These are phyloP conservation scores for Fusarium abutilonis DNA, from an alignment of 2,329 filamentous ascomycete species.

Conservation along the genomic window DNA sequence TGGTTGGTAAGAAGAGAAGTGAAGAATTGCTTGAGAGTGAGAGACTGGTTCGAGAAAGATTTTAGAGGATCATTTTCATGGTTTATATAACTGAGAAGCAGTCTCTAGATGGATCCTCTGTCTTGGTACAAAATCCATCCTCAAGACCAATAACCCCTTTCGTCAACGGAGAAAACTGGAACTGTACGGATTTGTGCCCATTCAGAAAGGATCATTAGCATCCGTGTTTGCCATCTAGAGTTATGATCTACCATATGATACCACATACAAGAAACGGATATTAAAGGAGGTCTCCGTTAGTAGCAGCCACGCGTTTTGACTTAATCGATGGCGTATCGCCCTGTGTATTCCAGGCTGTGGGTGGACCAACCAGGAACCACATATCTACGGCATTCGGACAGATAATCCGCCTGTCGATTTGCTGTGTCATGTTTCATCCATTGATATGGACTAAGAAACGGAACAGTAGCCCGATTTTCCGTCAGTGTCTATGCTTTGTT, in stretches of 20 bases:
- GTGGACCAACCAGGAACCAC: background rate
- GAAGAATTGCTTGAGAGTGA: background rate
- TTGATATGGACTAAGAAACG: slow-evolving; percentile 13
- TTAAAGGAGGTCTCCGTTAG: slow-evolving; percentile 15
- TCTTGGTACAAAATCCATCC: slow-evolving; percentile 2
- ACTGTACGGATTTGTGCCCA: slow-evolving; percentile 22
- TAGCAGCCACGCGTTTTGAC: slow-evolving; percentile 16
- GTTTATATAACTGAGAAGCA: slow-evolving; percentile 20
- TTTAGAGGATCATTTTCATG: background rate
- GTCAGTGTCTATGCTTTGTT: background rate
- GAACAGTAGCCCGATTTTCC: slow-evolving; percentile 20
- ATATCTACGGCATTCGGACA: slow-evolving; percentile 19
- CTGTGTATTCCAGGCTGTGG: background rate
- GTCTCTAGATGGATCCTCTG: background rate
- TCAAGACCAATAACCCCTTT: slow-evolving; percentile 20
- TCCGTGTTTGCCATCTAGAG: slow-evolving; percentile 25
- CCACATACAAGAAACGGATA: slow-evolving; percentile 10
- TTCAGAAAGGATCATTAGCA: slow-evolving; percentile 23
- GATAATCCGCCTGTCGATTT: slow-evolving; percentile 24
- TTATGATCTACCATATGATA: slow-evolving; percentile 12
- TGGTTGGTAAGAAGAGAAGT: slow-evolving; percentile 2
- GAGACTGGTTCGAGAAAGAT: slow-evolving; percentile 10
- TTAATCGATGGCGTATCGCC: slow-evolving; percentile 4
- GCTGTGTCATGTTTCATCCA: slow-evolving; percentile 22
- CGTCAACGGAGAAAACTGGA: slow-evolving; percentile 31